Conservation (phyloP, 192 early-diverging fungal species). For the Umbelopsis sp. region DNA sequence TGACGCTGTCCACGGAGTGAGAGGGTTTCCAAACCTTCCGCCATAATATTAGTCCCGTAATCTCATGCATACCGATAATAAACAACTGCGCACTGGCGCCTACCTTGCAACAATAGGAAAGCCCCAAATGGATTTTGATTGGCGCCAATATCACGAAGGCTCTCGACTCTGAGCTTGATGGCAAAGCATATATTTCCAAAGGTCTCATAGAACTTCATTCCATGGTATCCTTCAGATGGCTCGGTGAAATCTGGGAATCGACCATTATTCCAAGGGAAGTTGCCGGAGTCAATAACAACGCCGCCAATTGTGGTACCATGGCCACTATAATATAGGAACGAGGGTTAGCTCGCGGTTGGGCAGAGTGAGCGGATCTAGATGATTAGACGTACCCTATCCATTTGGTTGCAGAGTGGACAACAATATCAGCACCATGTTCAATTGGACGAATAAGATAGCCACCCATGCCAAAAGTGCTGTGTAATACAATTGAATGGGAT, state of each 20-base stretch:
- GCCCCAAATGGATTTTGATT: constrained; percentile 87
- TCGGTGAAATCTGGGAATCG: constrained; percentile 87
- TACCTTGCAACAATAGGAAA: constrained; percentile 82
- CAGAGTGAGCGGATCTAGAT: too few species aligned
- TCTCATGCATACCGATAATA: neutral
- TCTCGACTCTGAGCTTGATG: constrained; percentile 81
- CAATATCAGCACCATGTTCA: constrained; percentile 94
- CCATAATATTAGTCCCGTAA: neutral
- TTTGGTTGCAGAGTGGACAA: constrained; percentile 92
- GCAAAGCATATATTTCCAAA: constrained; percentile 83
- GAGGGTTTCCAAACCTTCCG: constrained; percentile 78
- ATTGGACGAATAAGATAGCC: constrained; percentile 84
- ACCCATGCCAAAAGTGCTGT: constrained; percentile 87
- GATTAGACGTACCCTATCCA: constrained; percentile 64
- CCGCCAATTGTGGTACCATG: constrained; percentile 95
- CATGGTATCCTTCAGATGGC: constrained; percentile 84
- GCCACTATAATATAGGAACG: constrained; percentile 33
- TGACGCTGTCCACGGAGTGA: constrained; percentile 88
- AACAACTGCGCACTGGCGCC: neutral
- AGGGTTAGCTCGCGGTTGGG: constrained; percentile 29
- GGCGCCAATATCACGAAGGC: constrained; percentile 83
- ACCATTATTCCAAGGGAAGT: constrained; percentile 89
- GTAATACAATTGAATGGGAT: neutral
- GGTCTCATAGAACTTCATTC: constrained; percentile 82
- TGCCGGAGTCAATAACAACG: constrained; percentile 83